Base-by-base conservation (phyloP, 441 rosid species). In the Aleurites moluccanus region DNA sequence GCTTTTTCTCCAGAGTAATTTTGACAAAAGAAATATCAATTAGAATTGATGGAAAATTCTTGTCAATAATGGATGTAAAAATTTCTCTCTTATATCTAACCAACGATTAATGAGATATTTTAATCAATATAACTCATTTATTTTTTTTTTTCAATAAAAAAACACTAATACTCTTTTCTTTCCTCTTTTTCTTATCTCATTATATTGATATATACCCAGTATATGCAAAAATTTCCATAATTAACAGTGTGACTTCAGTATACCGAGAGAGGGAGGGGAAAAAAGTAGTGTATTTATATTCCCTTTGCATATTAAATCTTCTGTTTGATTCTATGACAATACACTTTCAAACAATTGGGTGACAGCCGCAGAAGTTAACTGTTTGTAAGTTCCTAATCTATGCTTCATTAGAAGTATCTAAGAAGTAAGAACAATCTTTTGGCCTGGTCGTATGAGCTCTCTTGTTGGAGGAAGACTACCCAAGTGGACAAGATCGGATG, bases 311-410 rank as follows among this genome's bases (percentile, higher is more conserved):
- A 28, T 60, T 10, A 60, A 28, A 60, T 60, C 64, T 27, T 1
- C 15, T 28, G 40, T 27, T 10, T 27, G 38, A 11, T 27, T 28
- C 38, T 27, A 28, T 28, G n/a, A 60, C 8, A 60, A 10, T 69
- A 69, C 63, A 69, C 21, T 42, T 65, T 65, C 69, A 42, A 21
- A 65, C 30, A 55, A 33, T 15, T 4, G 16, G 23, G 25, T 68
- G 59, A 30, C 5, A 30, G 56, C 44, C 18, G 14, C 10, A 25
- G 62, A 8, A 23, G 28, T 9, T 57, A 21, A 23, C 33, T 11
- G 9, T 50, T 50, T 69, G 72, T 40, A 30, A 52, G 60, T 50
- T 20, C 59, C 71, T 67, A 67, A 15, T 68, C 18, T 69, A 33
- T 14, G 56, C 16, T 52, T 52, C 40, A 40, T 33, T 40, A 33